Conservation (phyloP, 306 rosid genomes). For the Pyrus betulifolia region DNA sequence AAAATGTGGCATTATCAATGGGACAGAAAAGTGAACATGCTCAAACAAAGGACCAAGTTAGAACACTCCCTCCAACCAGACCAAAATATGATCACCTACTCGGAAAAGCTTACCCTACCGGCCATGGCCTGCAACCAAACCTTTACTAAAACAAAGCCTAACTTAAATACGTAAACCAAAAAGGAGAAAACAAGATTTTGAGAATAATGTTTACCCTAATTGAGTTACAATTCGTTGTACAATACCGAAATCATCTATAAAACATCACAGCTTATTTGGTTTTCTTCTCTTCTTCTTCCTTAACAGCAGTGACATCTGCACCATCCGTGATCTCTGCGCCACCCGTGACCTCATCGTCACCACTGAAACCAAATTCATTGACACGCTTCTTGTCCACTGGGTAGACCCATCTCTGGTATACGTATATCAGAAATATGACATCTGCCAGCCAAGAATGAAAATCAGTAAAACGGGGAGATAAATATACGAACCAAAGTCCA, state of each 20-base stretch:
- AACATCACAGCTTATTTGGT: constrained; percentile 57
- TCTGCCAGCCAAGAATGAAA: constrained; percentile 49
- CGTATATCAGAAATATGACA: constrained; percentile 72
- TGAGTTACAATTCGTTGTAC: constrained; percentile 15
- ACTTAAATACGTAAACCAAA: constrained; percentile 20
- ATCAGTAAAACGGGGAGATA: not conserved
- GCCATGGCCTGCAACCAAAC: not conserved
- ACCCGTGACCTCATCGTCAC: constrained; percentile 47
- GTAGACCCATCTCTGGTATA: constrained; percentile 89
- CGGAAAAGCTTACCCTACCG: not conserved
- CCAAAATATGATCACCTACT: not conserved
- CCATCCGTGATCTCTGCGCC: constrained; percentile 30
- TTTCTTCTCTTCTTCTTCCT: constrained; percentile 85
- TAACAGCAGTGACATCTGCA: constrained; percentile 33
- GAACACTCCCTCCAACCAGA: not conserved
- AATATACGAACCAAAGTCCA: not conserved
- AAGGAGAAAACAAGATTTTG: constrained; percentile 11
- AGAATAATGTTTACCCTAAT: constrained; percentile 7
- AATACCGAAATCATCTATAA: constrained; percentile 1
- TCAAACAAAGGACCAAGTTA: not conserved
- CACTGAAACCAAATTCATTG: constrained; percentile 92
- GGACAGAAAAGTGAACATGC: too few species aligned
- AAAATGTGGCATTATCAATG: too few species aligned
- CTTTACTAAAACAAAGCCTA: constrained; percentile 14
- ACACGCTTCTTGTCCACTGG: constrained; percentile 92